Base-by-base conservation (phyloP, 2,329 filamentous ascomycete species). In the Pseudogymnoascus sp. region DNA sequence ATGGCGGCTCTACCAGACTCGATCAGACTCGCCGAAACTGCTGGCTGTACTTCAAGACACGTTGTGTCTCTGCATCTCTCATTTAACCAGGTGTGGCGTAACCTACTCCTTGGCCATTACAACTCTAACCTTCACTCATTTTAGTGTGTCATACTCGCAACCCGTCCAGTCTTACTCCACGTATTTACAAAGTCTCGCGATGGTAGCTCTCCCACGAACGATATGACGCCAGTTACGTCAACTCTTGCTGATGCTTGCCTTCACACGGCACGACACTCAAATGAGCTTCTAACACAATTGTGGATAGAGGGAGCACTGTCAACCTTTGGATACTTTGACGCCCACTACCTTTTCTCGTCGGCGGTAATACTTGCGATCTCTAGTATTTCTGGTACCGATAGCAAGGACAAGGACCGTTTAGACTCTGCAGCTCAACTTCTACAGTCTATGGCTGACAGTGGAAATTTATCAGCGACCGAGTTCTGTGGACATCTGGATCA, bases 301-400 rank as follows among this genome's bases (percentile, higher is more conserved):
- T 81, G 79, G 79, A 75, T 80, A 1, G 74, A 78, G 33, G 79
- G 79, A 0, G 75, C 77, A 0, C 79, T 80, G 61, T 70, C 75
- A 0, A 79, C 75, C 0, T 79, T 81, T 52, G 79, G 80, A 63
- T 80, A 79, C 67, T 77, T 77, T 55, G 74, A 76, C 67, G 76
- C 76, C 0, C 77, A 80, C 55, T 80, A 79, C 41, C 74, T 81
- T 25, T 81, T 81, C 67, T 77, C 79, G 0, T 74, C 78, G 0
- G 73, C 77, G 1, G 78, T 75, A 0, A 73, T 80, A 4, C 73
- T 81, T 1, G 77, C 76, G 0, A 71, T 79, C 1, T 79, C 79
- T 1, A 77, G 75, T 38, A 67, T 80, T 0, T 68, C 78, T 0
- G 67, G 71, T 4, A 67, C 73, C 6, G 71, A 69, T 2, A 69